Evolutionary conservation across 2,329 filamentous ascomycete genomes (phyloP).

Genomic region (Fusarium duplospermum): DNA sequence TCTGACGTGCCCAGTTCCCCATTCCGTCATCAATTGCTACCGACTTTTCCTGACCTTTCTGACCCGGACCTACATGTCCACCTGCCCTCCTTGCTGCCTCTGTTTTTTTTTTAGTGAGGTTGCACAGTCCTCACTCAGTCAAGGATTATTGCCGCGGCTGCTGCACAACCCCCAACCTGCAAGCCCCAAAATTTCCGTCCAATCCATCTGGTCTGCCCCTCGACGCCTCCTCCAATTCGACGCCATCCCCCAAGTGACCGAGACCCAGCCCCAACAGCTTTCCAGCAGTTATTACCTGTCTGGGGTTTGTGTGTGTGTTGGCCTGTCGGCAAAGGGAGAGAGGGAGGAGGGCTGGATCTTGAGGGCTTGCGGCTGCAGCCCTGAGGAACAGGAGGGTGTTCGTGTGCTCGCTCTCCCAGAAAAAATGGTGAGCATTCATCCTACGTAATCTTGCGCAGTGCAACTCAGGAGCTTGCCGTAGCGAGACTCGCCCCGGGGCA

Average conservation of each 20-base stretch:
- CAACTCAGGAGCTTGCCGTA: neutral
- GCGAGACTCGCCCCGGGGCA: neutral
- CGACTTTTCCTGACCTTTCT: neutral
- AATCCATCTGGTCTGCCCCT: constrained; percentile 22
- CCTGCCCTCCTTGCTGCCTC: constrained; percentile 17
- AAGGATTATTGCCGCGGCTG: constrained; percentile 32
- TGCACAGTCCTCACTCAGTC: constrained; percentile 29
- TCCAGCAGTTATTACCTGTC: constrained; percentile 6
- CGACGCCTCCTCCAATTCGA: constrained; percentile 14
- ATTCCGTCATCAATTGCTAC: constrained; percentile 29
- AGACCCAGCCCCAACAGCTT: constrained; percentile 34
- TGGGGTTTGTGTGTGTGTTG: constrained; percentile 21
- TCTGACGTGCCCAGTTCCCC: constrained; percentile 2
- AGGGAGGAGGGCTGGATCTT: constrained; percentile 1
- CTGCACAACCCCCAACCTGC: constrained; percentile 29
- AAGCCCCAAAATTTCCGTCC: constrained; percentile 35
- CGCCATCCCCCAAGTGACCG: constrained; percentile 30
- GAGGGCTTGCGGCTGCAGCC: constrained; percentile 20
- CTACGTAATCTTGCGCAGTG: neutral
- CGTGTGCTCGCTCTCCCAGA: neutral
- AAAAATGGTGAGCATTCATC: neutral
- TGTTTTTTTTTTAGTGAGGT: constrained; percentile 33
- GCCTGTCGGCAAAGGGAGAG: constrained; percentile 9
- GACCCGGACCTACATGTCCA: constrained; percentile 15
- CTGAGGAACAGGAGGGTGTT: constrained; percentile 6